These are phyloP conservation scores for Malus sieversii DNA, from an alignment of 306 rosid genomes.

Conservation along the genomic window DNA sequence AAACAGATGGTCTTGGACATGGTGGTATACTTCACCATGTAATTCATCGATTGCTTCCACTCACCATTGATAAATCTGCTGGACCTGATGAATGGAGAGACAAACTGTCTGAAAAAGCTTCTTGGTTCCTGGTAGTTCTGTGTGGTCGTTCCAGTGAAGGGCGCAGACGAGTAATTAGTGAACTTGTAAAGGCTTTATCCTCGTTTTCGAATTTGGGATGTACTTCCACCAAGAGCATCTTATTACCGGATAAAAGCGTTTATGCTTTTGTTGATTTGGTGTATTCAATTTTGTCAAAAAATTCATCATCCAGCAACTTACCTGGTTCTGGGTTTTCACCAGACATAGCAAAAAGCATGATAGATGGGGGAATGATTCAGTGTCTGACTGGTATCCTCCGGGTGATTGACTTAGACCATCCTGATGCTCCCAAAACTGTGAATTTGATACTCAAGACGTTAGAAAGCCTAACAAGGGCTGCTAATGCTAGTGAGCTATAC, in stretches of 20 bases:
- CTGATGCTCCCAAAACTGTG: conserved; percentile 88
- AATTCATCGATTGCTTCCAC: conserved; percentile 68
- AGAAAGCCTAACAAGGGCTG: conserved; percentile 91
- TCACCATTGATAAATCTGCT: conserved; percentile 74
- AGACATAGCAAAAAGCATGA: conserved; percentile 95
- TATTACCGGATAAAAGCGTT: conserved; percentile 82
- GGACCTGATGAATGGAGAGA: conserved; percentile 98
- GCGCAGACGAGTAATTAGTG: conserved; percentile 79
- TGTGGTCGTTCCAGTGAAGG: conserved; percentile 98
- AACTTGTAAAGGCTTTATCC: conserved; percentile 69
- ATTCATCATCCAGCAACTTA: conserved; percentile 78
- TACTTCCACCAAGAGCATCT: conserved; percentile 45
- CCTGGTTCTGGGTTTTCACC: conserved; percentile 96
- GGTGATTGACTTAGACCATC: conserved; percentile 97
- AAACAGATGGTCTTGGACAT: conserved; percentile 48
- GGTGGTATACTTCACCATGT: conserved; percentile 77
- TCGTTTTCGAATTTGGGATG: conserved; percentile 57
- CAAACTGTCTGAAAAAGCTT: conserved; percentile 88
- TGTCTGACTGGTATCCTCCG: conserved; percentile 75
- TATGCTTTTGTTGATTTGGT: conserved; percentile 77
- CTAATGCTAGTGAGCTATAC: conserved; percentile 82
- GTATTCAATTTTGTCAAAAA: conserved; percentile 80
- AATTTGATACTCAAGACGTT: conserved; percentile 82
- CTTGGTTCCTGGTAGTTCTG: conserved; percentile 83
- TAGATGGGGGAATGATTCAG: conserved; percentile 87